Percentiles rank a stretch among this genome's conserved stretches.
These are phyloP conservation scores for Limonomyces culmigenus DNA, from an alignment of 1,284 basidiomycete genomes.

Conservation along the genomic window DNA sequence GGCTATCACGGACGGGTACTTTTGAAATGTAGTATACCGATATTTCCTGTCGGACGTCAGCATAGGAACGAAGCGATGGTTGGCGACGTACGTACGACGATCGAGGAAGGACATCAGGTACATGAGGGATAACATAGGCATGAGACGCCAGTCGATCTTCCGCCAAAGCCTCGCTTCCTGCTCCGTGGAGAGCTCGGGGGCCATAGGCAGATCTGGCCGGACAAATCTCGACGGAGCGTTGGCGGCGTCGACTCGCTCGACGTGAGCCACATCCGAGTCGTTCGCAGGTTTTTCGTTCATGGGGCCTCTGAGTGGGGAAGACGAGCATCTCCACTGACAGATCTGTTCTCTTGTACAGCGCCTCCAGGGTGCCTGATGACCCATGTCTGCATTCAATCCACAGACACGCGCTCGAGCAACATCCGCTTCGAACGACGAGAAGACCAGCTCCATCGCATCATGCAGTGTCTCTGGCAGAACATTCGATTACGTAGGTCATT, in stretches of 20 bases:
- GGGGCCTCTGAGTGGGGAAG: too few species aligned
- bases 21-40: constrained; percentile 19
- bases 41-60: constrained; percentile 26
- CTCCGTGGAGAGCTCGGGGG: constrained; percentile 12
- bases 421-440: too few species aligned
- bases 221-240: background rate
- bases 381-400: too few species aligned
- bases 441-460: too few species aligned
- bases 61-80: background rate
- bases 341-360: too few species aligned
- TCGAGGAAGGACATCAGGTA: constrained; percentile 52
- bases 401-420: too few species aligned
- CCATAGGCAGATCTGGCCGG: background rate
- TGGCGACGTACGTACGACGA: constrained; percentile 23
- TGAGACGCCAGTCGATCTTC: constrained; percentile 44
- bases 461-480: too few species aligned
- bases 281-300: too few species aligned
- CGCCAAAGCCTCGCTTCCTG: constrained; percentile 41
- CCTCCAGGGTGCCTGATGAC: too few species aligned
- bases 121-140: constrained; percentile 50
- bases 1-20: background rate
- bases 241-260: background rate
- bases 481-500: too few species aligned
- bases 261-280: too few species aligned
- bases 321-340: too few species aligned